Percentiles rank a stretch among this genome's conserved stretches.
Conservation (phyloP, 768 basidiomycete species). For the Lentinula guzmanii region DNA sequence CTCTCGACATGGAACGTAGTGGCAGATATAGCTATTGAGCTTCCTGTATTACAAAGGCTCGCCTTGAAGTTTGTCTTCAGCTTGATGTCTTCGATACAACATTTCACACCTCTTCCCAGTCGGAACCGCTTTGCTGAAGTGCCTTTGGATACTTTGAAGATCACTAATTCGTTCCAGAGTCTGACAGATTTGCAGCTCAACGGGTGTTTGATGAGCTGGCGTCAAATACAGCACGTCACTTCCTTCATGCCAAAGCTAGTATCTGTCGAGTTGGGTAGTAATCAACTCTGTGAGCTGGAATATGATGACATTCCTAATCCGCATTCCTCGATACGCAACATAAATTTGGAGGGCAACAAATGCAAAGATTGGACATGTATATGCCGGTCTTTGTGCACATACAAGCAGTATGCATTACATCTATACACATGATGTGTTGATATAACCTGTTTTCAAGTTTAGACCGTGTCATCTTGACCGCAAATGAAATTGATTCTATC, state of each 20-base stretch:
- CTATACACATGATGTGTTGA: conserved; percentile 2
- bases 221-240: conserved; percentile 49
- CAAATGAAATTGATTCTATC: conserved; percentile 52
- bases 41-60: conserved; percentile 59
- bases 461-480: conserved; percentile 58
- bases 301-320: conserved; percentile 1
- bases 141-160: conserved; percentile 21
- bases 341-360: conserved; percentile 71
- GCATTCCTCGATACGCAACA: conserved; percentile 29
- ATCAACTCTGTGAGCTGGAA: conserved; percentile 38
- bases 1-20: conserved; percentile 67
- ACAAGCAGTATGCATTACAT: conserved; percentile 37
- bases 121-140: conserved; percentile 54
- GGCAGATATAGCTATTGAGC: conserved; percentile 52
- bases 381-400: conserved; percentile 35
- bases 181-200: conserved; percentile 71
- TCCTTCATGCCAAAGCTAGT: conserved; percentile 47
- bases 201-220: conserved; percentile 67
- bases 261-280: conserved; percentile 67
- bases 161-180: conserved; percentile 38
- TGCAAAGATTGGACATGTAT: conserved; percentile 52
- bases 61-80: conserved; percentile 65
- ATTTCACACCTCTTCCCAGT: conserved; percentile 31
- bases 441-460: conserved; percentile 37
- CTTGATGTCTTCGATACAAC: conserved; percentile 6